A percentile compares a stretch with the other conserved stretches of the same genome.
These are phyloP conservation scores for Diutina catenulata DNA, from an alignment of 1,139 yeast genomes.

Conservation along the genomic window DNA sequence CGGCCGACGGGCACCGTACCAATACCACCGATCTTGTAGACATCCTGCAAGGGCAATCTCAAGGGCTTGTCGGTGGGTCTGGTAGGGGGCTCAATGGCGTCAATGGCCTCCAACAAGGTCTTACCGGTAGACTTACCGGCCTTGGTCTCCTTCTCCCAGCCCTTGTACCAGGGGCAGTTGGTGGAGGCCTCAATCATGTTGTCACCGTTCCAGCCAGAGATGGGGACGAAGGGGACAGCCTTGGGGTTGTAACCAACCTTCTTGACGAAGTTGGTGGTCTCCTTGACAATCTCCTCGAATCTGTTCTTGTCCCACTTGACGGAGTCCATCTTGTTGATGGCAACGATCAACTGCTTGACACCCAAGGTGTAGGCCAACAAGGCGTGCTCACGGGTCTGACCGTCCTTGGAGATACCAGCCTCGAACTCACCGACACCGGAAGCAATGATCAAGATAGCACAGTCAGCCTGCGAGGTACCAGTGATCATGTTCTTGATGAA, in stretches of 20 bases:
- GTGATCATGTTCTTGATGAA: constrained; percentile 92
- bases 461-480: constrained; percentile 91
- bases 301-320: constrained; percentile 77
- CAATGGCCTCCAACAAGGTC: constrained; percentile 82
- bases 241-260: constrained; percentile 91
- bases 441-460: constrained; percentile 83
- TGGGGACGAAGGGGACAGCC: constrained; percentile 85
- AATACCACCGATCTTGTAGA: constrained; percentile 88
- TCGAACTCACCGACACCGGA: constrained; percentile 93
- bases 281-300: constrained; percentile 75
- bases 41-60: constrained; percentile 88
- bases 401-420: constrained; percentile 91
- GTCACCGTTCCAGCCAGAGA: constrained; percentile 93
- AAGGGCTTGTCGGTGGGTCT: constrained; percentile 88
- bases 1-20: constrained; percentile 94
- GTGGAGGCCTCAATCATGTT: constrained; percentile 78
- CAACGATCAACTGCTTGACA: constrained; percentile 11
- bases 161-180: constrained; percentile 90
- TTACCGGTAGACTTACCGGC: constrained; percentile 69
- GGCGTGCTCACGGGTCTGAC: constrained; percentile 38
- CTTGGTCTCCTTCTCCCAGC: constrained; percentile 82
- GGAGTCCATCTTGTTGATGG: constrained; percentile 77
- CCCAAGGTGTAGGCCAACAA: constrained; percentile 11
- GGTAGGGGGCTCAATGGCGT: constrained; percentile 72
- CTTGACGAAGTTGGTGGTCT: constrained; percentile 80